Percentiles rank a stretch among this genome's conserved stretches.
These are phyloP conservation scores for Spathaspora sp. DNA, from an alignment of 1,139 yeast species.

Conservation along the genomic window DNA sequence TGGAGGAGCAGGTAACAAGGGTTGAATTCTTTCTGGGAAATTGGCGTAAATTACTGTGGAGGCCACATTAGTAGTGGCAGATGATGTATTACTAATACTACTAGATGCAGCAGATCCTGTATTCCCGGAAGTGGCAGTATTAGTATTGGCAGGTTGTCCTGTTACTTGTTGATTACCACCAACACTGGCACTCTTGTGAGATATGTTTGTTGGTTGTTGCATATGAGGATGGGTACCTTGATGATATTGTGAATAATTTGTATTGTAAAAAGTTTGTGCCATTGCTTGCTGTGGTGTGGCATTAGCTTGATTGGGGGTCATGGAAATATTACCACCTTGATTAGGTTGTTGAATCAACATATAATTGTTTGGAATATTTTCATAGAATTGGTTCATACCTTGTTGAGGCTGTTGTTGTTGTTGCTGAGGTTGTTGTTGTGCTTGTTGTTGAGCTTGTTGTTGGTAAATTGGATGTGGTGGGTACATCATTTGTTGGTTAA, in stretches of 20 bases:
- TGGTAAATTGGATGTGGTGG: constrained; percentile 11
- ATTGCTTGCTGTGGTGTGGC: constrained; percentile 10
- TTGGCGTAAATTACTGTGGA: constrained; percentile 14
- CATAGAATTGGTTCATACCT: constrained; percentile 13
- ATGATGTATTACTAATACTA: background rate
- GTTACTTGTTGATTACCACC: constrained; percentile 9
- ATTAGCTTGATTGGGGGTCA: constrained; percentile 11
- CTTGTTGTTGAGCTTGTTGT: constrained; percentile 3
- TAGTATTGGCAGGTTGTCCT: constrained; percentile 4
- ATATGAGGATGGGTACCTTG: constrained; percentile 7
- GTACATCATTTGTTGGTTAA: constrained; percentile 18
- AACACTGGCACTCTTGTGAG: constrained; percentile 3
- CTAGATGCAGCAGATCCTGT: background rate
- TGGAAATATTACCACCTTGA: constrained; percentile 6
- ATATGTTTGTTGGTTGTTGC: constrained; percentile 4
- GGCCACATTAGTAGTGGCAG: constrained; percentile 11
- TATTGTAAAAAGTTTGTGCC: constrained; percentile 8
- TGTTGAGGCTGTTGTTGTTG: constrained; percentile 12
- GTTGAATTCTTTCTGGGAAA: constrained; percentile 18
- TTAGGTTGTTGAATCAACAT: constrained; percentile 16
- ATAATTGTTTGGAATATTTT: constrained; percentile 18
- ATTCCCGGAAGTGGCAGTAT: constrained; percentile 3
- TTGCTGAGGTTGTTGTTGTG: constrained; percentile 2
- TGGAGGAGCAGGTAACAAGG: constrained; percentile 40
- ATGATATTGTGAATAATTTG: constrained; percentile 13